These are phyloP conservation scores for Pharus latifolius DNA, from an alignment of 176 grass and related monocot species.

Conservation along the genomic window DNA sequence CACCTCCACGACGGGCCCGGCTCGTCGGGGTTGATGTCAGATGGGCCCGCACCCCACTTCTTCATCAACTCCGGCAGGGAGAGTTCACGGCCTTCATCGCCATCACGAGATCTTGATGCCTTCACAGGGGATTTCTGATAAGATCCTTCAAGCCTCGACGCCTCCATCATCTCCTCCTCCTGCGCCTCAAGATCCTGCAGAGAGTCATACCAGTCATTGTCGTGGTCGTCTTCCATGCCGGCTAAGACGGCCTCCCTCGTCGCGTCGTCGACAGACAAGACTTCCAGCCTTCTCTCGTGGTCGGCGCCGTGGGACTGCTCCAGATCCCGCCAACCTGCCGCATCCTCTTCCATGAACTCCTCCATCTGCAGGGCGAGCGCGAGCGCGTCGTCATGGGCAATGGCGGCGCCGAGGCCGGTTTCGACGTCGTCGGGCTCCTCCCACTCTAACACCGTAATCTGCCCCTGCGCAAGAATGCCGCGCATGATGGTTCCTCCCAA, in stretches of 20 bases:
- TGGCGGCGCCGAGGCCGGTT: background rate
- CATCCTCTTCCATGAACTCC: background rate
- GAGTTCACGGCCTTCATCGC: background rate
- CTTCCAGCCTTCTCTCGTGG: background rate
- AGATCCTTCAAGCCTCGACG: background rate
- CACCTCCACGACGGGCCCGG: background rate
- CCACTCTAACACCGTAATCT: background rate
- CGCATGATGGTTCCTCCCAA: background rate
- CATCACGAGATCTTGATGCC: background rate
- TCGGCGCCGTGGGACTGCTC: background rate
- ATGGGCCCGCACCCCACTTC: background rate
- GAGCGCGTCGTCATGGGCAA: background rate
- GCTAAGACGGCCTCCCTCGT: background rate
- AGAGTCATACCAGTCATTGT: background rate
- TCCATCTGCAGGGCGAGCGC: background rate
- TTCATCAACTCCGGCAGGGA: background rate
- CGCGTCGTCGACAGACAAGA: background rate
- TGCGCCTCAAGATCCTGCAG: background rate
- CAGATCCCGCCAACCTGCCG: background rate
- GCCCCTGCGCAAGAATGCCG: background rate
- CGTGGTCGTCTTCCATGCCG: background rate
- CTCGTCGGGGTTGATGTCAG: background rate
- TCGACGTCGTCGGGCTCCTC: background rate
- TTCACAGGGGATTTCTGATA: background rate
- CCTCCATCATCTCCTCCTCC: background rate